Conservation (phyloP, 2,329 filamentous ascomycete genomes). For the Ophiostoma novo-ulmi region DNA sequence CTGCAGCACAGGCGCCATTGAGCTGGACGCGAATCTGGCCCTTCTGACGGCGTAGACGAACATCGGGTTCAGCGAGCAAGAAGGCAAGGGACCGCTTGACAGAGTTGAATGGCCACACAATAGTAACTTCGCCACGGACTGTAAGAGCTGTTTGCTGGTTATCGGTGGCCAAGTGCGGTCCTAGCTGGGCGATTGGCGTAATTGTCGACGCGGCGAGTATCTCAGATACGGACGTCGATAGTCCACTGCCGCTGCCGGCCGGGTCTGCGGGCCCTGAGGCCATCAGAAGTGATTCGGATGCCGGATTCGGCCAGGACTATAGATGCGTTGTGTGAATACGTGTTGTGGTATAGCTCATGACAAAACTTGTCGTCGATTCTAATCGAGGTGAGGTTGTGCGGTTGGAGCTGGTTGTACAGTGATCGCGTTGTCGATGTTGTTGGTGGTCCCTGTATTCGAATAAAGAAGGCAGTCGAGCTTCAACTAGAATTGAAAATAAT, state of each 20-base stretch:
- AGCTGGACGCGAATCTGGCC: slow-evolving; percentile 81
- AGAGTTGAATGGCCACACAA: slow-evolving; percentile 88
- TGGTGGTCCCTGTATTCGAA: background rate
- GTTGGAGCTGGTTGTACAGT: background rate
- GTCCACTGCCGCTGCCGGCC: background rate
- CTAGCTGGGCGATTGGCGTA: slow-evolving; percentile 51
- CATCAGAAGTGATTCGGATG: background rate
- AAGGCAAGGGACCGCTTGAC: slow-evolving; percentile 69
- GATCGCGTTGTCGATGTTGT: background rate
- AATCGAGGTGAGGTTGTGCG: background rate
- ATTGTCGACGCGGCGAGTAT: slow-evolving; percentile 26
- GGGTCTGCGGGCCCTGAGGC: background rate
- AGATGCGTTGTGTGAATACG: background rate
- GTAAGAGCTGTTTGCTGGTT: slow-evolving; percentile 38
- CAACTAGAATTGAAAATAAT: background rate
- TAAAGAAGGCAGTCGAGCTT: background rate
- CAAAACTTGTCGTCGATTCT: background rate
- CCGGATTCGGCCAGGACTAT: background rate
- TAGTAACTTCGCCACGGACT: slow-evolving; percentile 69
- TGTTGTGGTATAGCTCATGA: background rate
- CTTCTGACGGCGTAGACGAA: slow-evolving; percentile 67
- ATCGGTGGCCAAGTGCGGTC: slow-evolving; percentile 40
- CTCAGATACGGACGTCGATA: background rate
- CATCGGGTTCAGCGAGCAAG: slow-evolving; percentile 77
- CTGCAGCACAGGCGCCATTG: slow-evolving; percentile 62